These are phyloP conservation scores for Mucor irregularis DNA, from an alignment of 371 early-diverging fungal species.

Conservation along the genomic window DNA sequence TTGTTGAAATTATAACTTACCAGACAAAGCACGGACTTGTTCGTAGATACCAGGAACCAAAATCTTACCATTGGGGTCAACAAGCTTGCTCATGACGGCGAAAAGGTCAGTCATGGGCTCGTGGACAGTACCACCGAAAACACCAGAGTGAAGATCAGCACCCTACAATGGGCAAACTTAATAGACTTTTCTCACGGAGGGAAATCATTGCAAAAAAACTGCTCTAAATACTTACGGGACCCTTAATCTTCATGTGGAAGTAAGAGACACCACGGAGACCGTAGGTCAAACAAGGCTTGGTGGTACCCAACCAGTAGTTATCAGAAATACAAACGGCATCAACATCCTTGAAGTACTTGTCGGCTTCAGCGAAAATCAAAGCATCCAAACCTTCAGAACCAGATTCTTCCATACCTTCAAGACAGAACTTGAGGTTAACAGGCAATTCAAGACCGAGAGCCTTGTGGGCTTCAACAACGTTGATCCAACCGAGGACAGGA, in stretches of 20 bases:
- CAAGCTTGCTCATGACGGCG: constrained; percentile 82
- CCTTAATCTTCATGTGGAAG: constrained; percentile 77
- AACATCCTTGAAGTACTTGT: constrained; percentile 82
- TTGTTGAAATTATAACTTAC: constrained; percentile 31
- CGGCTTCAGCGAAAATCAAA: constrained; percentile 83
- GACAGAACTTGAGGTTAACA: constrained; percentile 93
- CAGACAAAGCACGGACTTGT: constrained; percentile 83
- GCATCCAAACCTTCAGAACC: constrained; percentile 94
- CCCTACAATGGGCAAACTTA: constrained; percentile 5
- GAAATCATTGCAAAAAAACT: too few species aligned
- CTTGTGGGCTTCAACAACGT: constrained; percentile 92
- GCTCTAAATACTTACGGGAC: constrained; percentile 69
- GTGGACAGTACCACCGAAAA: constrained; percentile 95
- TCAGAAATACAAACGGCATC: constrained; percentile 96
- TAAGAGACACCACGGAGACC: constrained; percentile 96
- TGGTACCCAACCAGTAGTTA: constrained; percentile 96
- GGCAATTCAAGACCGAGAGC: constrained; percentile 87
- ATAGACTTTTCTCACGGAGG: neutral
- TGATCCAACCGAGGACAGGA: constrained; percentile 93
- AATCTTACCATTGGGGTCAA: constrained; percentile 85
- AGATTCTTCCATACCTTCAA: constrained; percentile 92
- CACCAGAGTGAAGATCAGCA: constrained; percentile 93
- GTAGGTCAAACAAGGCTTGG: constrained; percentile 96
- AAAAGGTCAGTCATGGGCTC: constrained; percentile 97
- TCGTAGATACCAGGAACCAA: constrained; percentile 92